Conservation (phyloP, 768 basidiomycete genomes). For the Rhodotorula diobovata region DNA sequence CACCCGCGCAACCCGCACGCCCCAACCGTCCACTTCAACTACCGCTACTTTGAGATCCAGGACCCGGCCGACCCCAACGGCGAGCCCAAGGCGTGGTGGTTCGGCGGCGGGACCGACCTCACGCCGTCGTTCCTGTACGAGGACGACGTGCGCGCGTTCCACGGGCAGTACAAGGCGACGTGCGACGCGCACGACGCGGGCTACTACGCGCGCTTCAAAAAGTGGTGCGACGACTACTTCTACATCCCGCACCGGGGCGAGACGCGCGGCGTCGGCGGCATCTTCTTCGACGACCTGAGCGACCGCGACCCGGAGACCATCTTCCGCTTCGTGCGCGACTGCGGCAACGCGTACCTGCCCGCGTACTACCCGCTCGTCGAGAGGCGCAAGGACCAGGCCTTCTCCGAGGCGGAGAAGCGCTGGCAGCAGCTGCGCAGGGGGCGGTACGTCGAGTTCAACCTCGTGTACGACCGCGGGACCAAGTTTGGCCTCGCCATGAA, state of each 20-base stretch:
- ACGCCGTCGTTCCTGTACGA: conserved; percentile 89
- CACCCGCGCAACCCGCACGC: conserved; percentile 91
- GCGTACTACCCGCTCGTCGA: conserved; percentile 83
- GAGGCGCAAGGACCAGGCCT: conserved; percentile 51
- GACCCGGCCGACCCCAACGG: conserved; percentile 49
- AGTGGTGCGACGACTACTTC: conserved; percentile 98
- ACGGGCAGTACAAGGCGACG: conserved; percentile 66
- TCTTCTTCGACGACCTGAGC: conserved; percentile 93
- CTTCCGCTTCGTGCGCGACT: conserved; percentile 66
- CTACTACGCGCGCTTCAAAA: conserved; percentile 76
- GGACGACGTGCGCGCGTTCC: conserved; percentile 83
- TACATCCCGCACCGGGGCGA: conserved; percentile 80
- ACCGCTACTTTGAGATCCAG: conserved; percentile 88
- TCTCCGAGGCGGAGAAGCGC: conserved; percentile 60
- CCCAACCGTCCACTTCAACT: conserved; percentile 92
- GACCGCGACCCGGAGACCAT: conserved; percentile 59
- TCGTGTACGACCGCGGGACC: conserved; percentile 79
- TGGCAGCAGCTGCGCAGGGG: conserved; percentile 93
- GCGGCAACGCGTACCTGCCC: conserved; percentile 77
- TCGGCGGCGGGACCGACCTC: conserved; percentile 90
- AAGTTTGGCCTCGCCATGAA: conserved; percentile 66
- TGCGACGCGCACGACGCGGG: conserved; percentile 66
- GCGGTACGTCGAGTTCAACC: conserved; percentile 90
- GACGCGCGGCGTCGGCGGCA: conserved; percentile 80
- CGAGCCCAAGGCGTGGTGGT: conserved; percentile 88